Base-by-base conservation (phyloP, 2,329 filamentous ascomycete species). In the Aspergillus ustus region DNA sequence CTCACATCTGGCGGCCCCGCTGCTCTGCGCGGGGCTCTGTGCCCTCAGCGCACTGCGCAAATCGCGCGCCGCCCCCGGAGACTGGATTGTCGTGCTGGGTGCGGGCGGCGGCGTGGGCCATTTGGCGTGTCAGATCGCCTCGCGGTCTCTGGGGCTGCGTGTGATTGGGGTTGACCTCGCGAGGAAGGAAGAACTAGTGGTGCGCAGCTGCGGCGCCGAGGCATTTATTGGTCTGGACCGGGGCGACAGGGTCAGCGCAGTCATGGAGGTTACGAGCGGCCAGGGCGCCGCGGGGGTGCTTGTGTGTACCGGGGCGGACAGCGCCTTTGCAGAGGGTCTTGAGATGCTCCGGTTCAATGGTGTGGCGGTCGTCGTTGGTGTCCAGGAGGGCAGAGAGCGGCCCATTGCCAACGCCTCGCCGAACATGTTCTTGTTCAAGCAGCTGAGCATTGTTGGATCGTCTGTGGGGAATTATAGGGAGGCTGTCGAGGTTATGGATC, bases 1-100 rank as follows among this genome's bases (percentile, higher is more conserved):
- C 46, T 86, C 84, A 9, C 87, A 84, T 53, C 80, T 81, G 22
- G 89, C 89, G 0, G 89, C 89, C 1, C 89, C 88, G 0, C 82
- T 91, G 78, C 82, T 90, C 56, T 91, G 88, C 73, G 88, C 87
- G 13, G 89, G 88, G 28, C 82, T 90, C 15, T 90, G 88, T 1
- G 84, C 86, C 19, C 90, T 90, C 76, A 78, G 84, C 3, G 88
- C 87, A 19, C 81, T 91, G 46, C 83, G 85, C 59, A 89, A 89
- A 70, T 83, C 82, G 59, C 81, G 82, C 44, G 86, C 86, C 2
- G 79, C 83, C 57, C 82, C 84, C 2, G 87, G 87, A 4, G 81
- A 88, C 52, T 88, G 81, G 80, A 82, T 90, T 2, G 83, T 87
- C 0, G 82, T 90, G 44, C 79, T 82, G 45, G 84, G 85, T 28